phyloP scores from a whole-genome alignment of 345 rosid species.

The Lumnitzera racemosa region DNA sequence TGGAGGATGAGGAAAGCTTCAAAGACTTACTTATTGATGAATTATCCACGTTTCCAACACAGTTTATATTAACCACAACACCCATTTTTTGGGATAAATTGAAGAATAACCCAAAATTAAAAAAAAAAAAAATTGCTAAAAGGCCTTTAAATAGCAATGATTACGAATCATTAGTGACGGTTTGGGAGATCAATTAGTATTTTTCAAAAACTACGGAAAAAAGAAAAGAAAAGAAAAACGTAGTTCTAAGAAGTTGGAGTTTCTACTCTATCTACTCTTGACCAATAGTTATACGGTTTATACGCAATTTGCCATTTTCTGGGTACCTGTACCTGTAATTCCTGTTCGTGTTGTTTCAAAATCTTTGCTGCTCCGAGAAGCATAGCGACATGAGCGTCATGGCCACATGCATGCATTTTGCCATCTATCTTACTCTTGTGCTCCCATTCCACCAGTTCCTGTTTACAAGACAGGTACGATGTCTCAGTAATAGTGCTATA shows the following conservation, averaged over 20 bases:
- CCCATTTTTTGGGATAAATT: too few species aligned
- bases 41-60: too few species aligned
- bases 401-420: constrained; percentile 22
- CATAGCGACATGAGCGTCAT: constrained; percentile 16
- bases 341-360: constrained; percentile 30
- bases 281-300: background rate
- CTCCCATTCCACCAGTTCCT: constrained; percentile 34
- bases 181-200: too few species aligned
- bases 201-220: too few species aligned
- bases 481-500: background rate
- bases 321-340: constrained; percentile 22
- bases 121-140: too few species aligned
- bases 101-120: too few species aligned
- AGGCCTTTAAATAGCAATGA: too few species aligned
- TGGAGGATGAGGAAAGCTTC: background rate
- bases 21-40: too few species aligned
- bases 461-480: background rate
- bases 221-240: too few species aligned
- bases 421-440: constrained; percentile 21
- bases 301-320: background rate
- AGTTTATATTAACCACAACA: too few species aligned
- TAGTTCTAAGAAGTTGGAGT: too few species aligned
- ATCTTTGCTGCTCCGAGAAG: constrained; percentile 45
- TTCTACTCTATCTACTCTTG: background rate
- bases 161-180: too few species aligned